A percentile compares a stretch with the other conserved stretches of the same genome.
Conservation (phyloP, 73 alveolate species). For the Paramecium bursaria region DNA sequence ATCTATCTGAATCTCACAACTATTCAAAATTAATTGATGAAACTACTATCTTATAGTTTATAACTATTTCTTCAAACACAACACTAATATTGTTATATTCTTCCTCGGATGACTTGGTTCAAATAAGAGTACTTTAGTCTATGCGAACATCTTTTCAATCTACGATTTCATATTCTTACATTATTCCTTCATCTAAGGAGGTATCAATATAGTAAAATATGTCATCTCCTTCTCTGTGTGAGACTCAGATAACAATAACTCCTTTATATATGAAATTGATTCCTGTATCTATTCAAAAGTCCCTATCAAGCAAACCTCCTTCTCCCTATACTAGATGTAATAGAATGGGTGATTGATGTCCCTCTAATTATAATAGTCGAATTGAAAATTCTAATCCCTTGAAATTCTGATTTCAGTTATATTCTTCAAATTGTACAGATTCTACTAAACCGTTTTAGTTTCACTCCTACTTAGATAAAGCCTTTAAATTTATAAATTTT, state of each 20-base stretch:
- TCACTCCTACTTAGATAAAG: constrained; percentile 64
- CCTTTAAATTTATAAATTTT: constrained; percentile 40
- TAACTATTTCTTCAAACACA: constrained; percentile 38
- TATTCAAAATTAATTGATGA: constrained; percentile 31
- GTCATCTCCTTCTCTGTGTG: constrained; percentile 59
- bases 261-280: constrained; percentile 20
- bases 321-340: constrained; percentile 62
- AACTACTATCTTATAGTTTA: constrained; percentile 16
- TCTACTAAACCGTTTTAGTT: constrained; percentile 59
- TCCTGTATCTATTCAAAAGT: constrained; percentile 55
- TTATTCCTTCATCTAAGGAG: constrained; percentile 50
- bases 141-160: constrained; percentile 48
- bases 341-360: constrained; percentile 70
- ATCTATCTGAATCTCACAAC: constrained; percentile 58
- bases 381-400: too few species aligned
- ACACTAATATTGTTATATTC: constrained; percentile 57
- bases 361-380: constrained; percentile 54
- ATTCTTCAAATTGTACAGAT: constrained; percentile 30
- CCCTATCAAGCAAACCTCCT: constrained; percentile 65
- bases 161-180: constrained; percentile 41
- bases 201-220: constrained; percentile 55
- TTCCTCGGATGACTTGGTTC: constrained; percentile 71
- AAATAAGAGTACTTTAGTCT: constrained; percentile 61
- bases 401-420: constrained; percentile 67
- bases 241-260: constrained; percentile 49